phyloP scores from a whole-genome alignment of 2,329 filamentous ascomycete genomes.

The Immersiporthe knoxdaviesiana region DNA sequence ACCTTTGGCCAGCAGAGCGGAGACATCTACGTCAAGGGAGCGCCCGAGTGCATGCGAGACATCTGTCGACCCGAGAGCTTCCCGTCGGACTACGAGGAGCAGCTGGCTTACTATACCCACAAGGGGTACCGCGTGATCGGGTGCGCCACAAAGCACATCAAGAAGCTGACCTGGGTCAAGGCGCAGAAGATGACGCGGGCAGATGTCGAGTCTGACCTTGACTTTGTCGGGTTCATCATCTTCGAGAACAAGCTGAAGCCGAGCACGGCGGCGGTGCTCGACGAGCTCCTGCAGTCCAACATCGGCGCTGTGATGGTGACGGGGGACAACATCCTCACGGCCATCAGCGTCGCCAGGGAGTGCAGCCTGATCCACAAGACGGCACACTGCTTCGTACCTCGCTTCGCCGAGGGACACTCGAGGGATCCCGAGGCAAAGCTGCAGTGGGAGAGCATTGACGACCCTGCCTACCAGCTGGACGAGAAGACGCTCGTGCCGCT shows the following conservation, averaged over 20 bases:
- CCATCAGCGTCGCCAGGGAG: conserved; percentile 92
- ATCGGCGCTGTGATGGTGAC: conserved; percentile 96
- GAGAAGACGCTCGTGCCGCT: conserved; percentile 77
- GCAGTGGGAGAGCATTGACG: conserved; percentile 94
- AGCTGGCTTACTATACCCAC: conserved; percentile 89
- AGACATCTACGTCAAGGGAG: conserved; percentile 92
- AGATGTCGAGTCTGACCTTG: conserved; percentile 80
- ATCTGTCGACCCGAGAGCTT: conserved; percentile 87
- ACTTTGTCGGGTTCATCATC: conserved; percentile 95
- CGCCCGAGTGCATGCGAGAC: conserved; percentile 93
- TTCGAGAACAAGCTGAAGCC: conserved; percentile 99
- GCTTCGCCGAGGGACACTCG: conserved; percentile 78
- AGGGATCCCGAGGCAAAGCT: conserved; percentile 74
- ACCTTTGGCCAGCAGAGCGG: conserved; percentile 84
- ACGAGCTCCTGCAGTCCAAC: conserved; percentile 79
- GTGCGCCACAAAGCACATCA: conserved; percentile 86
- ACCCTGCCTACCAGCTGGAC: conserved; percentile 76
- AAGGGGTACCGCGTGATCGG: conserved; percentile 96
- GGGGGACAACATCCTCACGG: conserved; percentile 95
- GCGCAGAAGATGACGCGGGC: conserved; percentile 89
- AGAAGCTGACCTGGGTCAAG: conserved; percentile 89
- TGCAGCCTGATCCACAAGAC: conserved; percentile 80
- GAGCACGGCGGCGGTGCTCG: conserved; percentile 77
- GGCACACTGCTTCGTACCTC: conserved; percentile 90
- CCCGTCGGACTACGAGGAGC: conserved; percentile 85